A percentile compares a stretch with the other conserved stretches of the same genome.
These are phyloP conservation scores for Talaromyces wortmannii DNA, from an alignment of 495 filamentous ascomycete species.

Conservation along the genomic window DNA sequence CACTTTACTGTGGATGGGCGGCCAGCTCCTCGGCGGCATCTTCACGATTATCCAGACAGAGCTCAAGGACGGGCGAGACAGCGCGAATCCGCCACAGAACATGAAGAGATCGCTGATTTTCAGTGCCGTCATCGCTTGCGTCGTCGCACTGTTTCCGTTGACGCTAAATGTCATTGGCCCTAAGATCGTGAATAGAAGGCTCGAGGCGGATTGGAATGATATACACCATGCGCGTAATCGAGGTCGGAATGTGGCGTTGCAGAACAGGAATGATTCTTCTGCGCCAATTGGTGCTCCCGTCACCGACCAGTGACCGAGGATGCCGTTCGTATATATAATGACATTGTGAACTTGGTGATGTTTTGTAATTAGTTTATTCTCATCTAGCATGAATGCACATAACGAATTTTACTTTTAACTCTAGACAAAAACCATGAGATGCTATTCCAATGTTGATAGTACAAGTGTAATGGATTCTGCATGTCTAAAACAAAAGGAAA, in stretches of 20 bases:
- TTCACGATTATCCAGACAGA: slow-evolving; percentile 81
- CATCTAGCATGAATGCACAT: no score
- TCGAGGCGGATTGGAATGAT: slow-evolving; percentile 46
- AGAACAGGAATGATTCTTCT: no score
- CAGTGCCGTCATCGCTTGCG: slow-evolving; percentile 60
- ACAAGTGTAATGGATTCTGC: slow-evolving; percentile 23
- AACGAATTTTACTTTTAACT: no score
- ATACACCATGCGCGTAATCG: neutral
- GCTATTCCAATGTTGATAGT: no score
- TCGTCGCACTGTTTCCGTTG: slow-evolving; percentile 59
- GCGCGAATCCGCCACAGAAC: slow-evolving; percentile 51
- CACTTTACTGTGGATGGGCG: slow-evolving; percentile 77
- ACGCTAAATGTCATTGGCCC: slow-evolving; percentile 60
- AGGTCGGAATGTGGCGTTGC: neutral
- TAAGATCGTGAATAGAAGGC: slow-evolving; percentile 43
- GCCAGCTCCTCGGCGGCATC: slow-evolving; percentile 61
- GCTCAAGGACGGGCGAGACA: slow-evolving; percentile 50
- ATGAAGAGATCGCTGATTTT: slow-evolving; percentile 76
- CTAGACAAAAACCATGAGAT: no score
- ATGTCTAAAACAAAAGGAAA: slow-evolving; percentile 22
- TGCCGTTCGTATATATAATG: no score
- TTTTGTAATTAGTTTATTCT: no score
- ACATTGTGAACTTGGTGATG: no score
- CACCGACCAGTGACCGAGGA: no score
- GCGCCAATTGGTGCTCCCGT: no score